Evolutionary conservation across 257 asterid genomes (phyloP), one percentile per base, ranked within the genome.

Genomic region (Jasminum sambac): DNA sequence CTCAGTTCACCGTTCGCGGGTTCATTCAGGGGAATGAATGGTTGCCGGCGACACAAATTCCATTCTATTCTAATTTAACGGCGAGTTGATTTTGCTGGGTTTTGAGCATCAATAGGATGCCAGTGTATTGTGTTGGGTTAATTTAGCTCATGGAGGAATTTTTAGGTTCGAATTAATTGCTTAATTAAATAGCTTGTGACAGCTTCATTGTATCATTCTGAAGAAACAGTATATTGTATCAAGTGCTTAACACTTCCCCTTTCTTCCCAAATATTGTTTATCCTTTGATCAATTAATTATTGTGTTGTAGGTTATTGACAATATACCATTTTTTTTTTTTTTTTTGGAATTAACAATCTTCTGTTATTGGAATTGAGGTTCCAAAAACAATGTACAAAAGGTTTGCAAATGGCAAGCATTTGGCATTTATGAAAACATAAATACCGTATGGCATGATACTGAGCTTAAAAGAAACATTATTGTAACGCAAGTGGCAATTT

Each of bases 11-110:
- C 11, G 96, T 84, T 0, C 94, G 57, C 1, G 85, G 81, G 66
- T 89, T 95, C 71, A 82, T 95, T 63, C 89, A 88, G 74, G 99
- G 97, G 42, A 79, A 12, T 19, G 69, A 68, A 11, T 91, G 98
- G 98, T 6, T 91, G 71, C 90, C 88, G 58, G 63, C 59, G 5
- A 81, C 90, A 0, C 86, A 71, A 1, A 23, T 91, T 38, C 89
- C 97, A 6, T 91, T 85, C 60, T 89, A 66, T 68, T 84, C 82
- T 1, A 87, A 89, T 78, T 86, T 95, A 78, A 89, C 96, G 57
- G 83, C 89, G 5, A 71, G 68, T 16, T 77, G 66, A 64, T 48
- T 44, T 48, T 48, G 58, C n/a, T n/a, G 2, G 5, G n/a, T n/a
- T 46, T 8, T n/a, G 10, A 10, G 23, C 23, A 1, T 48, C 58